Evolutionary conservation across 202 grass and related monocot species (phyloP).

Genomic region (Schoenoplectus triqueter): DNA sequence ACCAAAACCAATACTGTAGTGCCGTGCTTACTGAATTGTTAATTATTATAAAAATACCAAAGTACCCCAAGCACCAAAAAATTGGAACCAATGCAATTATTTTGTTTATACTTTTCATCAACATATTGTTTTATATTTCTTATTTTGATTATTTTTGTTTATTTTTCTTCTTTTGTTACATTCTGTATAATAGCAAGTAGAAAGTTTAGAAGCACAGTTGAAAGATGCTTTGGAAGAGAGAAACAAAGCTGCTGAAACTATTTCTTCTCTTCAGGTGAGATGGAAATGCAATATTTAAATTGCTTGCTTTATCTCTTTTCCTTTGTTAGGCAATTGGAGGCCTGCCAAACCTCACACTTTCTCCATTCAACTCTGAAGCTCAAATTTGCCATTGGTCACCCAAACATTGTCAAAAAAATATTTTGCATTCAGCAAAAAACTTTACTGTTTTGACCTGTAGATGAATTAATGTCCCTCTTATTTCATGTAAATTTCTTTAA

Average conservation of each 20-base stretch:
- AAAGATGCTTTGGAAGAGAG: constrained; percentile 75
- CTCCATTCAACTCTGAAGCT: no score
- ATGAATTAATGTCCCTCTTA: not conserved
- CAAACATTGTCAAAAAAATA: not conserved
- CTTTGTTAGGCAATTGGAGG: constrained; percentile 11
- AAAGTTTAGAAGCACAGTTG: constrained; percentile 88
- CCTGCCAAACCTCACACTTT: no score
- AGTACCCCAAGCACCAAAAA: not conserved
- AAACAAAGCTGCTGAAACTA: constrained; percentile 82
- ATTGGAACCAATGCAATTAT: constrained; percentile 14
- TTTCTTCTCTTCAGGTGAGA: constrained; percentile 91
- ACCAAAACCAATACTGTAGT: not conserved
- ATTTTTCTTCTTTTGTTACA: not conserved
- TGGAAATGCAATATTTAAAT: constrained; percentile 18
- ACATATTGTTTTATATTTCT: not conserved
- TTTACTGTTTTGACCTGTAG: not conserved
- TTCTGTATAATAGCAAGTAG: constrained; percentile 64
- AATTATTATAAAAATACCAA: not conserved
- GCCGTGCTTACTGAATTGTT: not conserved
- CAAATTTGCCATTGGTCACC: no score
- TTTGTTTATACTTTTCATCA: constrained; percentile 38
- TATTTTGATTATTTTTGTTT: not conserved
- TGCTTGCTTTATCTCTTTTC: constrained; percentile 35
- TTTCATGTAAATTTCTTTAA: not conserved
- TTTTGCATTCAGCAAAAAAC: not conserved